phyloP scores from a whole-genome alignment of 164 flowering plant genomes.

The Tetrastigma voinierianum region DNA sequence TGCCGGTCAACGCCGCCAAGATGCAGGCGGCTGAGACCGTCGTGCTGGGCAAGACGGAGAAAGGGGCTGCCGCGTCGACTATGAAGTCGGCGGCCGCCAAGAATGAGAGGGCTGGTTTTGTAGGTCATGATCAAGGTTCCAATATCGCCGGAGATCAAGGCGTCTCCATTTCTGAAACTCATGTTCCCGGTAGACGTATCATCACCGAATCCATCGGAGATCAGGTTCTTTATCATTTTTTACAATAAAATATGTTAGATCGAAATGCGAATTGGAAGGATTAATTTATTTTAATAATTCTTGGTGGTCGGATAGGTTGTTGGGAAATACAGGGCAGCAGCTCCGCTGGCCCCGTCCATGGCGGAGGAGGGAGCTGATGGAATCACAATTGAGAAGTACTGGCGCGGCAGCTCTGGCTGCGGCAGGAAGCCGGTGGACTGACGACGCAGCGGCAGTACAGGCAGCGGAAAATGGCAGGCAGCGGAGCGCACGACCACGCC shows the following conservation, averaged over 20 bases:
- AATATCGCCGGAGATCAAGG: constrained; percentile 3
- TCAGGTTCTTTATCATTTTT: constrained; percentile 8
- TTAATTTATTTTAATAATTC: not conserved
- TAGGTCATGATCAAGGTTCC: constrained; percentile 11
- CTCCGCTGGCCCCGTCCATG: not conserved
- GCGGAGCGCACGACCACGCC: constrained; percentile 43
- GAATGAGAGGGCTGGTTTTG: constrained; percentile 30
- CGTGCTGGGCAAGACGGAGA: constrained; percentile 39
- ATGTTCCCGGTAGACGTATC: constrained; percentile 12
- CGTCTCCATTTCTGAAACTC: constrained; percentile 8
- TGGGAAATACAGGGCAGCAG: constrained; percentile 10
- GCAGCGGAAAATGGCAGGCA: constrained; percentile 63
- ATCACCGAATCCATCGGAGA: constrained; percentile 17
- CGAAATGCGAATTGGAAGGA: too few relatives aligned
- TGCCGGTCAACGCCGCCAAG: constrained; percentile 47
- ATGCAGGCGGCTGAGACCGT: constrained; percentile 49
- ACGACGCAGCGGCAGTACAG: constrained; percentile 67
- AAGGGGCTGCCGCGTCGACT: constrained; percentile 44
- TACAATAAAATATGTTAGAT: not conserved
- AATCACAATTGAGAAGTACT: constrained; percentile 74
- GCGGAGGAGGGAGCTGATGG: not conserved
- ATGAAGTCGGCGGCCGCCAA: constrained; percentile 43
- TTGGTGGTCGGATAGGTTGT: constrained; percentile 10
- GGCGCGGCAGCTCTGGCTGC: constrained; percentile 60
- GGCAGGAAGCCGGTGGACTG: constrained; percentile 57